A percentile compares a stretch with the other conserved stretches of the same genome.
Conservation (phyloP, 2,329 filamentous ascomycete species). For the Trichoderma polysporum region DNA sequence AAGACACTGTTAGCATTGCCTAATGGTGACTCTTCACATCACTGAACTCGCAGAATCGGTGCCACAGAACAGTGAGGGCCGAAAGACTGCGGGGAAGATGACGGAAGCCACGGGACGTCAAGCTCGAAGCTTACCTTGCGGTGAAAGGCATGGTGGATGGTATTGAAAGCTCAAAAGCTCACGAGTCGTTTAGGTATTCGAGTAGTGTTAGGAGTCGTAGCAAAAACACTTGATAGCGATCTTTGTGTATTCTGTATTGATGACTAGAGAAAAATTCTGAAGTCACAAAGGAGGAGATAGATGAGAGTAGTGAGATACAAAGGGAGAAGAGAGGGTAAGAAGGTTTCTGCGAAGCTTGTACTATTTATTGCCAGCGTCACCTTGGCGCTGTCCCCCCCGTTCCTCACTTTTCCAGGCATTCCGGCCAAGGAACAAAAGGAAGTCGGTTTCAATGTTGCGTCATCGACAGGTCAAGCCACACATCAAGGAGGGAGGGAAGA, state of each 20-base stretch:
- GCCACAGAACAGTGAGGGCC: neutral
- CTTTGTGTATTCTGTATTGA: neutral
- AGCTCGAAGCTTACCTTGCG: conserved; percentile 46
- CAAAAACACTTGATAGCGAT: neutral
- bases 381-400: neutral
- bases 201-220: neutral
- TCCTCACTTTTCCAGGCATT: conserved; percentile 9
- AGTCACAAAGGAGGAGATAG: neutral
- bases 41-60: neutral
- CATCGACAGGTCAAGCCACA: conserved; percentile 33
- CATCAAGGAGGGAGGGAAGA: neutral
- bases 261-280: neutral
- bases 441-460: conserved; percentile 30
- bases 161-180: neutral
- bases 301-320: neutral
- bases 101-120: conserved; percentile 21
- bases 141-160: conserved; percentile 57
- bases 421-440: conserved; percentile 13
- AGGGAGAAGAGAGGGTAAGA: neutral
- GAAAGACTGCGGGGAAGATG: conserved; percentile 7
- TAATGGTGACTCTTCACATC: neutral
- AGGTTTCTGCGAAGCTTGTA: conserved; percentile 14
- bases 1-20: neutral
- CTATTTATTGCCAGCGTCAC: conserved; percentile 20
- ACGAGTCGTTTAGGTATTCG: neutral